Percentiles rank a stretch among this genome's conserved stretches.
phyloP scores from a whole-genome alignment of 73 alveolate species.

The Urostyla sp. region DNA sequence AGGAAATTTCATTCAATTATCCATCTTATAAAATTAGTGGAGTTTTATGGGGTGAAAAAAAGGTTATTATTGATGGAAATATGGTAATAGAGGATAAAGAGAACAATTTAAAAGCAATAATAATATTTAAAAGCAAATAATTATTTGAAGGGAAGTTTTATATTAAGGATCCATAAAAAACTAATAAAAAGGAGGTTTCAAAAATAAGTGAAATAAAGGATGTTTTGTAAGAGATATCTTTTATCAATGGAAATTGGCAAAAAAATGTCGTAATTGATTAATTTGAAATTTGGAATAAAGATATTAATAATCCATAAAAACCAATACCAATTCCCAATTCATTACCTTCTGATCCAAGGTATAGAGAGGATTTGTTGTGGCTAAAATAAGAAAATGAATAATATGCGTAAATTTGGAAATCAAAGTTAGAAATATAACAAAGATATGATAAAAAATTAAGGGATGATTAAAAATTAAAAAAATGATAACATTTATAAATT shows the following conservation, averaged over 20 bases:
- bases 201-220: conserved; percentile 40
- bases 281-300: conserved; percentile 80
- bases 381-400: conserved; percentile 71
- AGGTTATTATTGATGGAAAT: conserved; percentile 57
- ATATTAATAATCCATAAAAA: conserved; percentile 78
- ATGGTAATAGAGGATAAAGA: conserved; percentile 57
- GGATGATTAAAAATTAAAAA: conserved; percentile 60
- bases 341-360: conserved; percentile 86
- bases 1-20: conserved; percentile 39
- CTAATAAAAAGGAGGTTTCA: conserved; percentile 63
- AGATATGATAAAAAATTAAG: conserved; percentile 86
- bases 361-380: conserved; percentile 91
- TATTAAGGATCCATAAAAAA: conserved; percentile 34
- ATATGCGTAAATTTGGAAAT: conserved; percentile 87
- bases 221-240: conserved; percentile 66
- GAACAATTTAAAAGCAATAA: conserved; percentile 59
- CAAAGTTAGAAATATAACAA: conserved; percentile 74
- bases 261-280: conserved; percentile 71
- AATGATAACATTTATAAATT: neutral
- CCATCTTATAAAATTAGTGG: conserved; percentile 55
- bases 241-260: conserved; percentile 88
- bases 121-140: conserved; percentile 44
- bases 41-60: conserved; percentile 65
- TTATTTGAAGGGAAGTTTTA: conserved; percentile 22
- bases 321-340: conserved; percentile 74